Evolutionary conservation across 805 yeast genomes (phyloP).

Genomic region (Starmerella cellae): DNA sequence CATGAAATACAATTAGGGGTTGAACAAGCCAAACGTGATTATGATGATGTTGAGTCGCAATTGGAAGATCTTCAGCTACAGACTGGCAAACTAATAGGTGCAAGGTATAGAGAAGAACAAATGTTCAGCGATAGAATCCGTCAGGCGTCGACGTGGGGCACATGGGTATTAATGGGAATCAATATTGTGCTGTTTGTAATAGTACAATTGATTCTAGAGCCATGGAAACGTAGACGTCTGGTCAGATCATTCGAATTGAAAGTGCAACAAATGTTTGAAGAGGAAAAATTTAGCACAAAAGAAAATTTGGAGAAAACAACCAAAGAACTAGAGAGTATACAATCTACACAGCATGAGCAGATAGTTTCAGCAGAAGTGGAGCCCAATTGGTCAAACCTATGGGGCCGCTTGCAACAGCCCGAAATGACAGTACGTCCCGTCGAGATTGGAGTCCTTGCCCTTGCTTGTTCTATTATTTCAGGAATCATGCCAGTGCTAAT

Average conservation of each 20-base stretch:
- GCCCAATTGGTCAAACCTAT: constrained; percentile 7
- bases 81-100: constrained; percentile 62
- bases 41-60: constrained; percentile 32
- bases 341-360: not conserved
- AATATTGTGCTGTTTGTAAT: constrained; percentile 64
- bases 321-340: not conserved
- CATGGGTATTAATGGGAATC: constrained; percentile 76
- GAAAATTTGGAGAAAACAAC: not conserved
- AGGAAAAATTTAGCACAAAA: not conserved
- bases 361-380: no score
- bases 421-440: constrained; percentile 12
- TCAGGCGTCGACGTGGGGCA: constrained; percentile 93
- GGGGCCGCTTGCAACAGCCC: constrained; percentile 7
- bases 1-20: constrained; percentile 59
- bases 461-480: not conserved
- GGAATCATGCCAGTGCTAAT: not conserved
- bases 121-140: constrained; percentile 96
- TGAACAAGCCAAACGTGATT: constrained; percentile 39
- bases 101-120: constrained; percentile 92
- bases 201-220: constrained; percentile 82
- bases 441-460: constrained; percentile 12
- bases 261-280: constrained; percentile 35
- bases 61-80: constrained; percentile 60
- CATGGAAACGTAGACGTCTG: constrained; percentile 76
- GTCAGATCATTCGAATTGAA: constrained; percentile 74